Base-by-base conservation (phyloP, 306 rosid genomes). In the Rubus parviflorus region DNA sequence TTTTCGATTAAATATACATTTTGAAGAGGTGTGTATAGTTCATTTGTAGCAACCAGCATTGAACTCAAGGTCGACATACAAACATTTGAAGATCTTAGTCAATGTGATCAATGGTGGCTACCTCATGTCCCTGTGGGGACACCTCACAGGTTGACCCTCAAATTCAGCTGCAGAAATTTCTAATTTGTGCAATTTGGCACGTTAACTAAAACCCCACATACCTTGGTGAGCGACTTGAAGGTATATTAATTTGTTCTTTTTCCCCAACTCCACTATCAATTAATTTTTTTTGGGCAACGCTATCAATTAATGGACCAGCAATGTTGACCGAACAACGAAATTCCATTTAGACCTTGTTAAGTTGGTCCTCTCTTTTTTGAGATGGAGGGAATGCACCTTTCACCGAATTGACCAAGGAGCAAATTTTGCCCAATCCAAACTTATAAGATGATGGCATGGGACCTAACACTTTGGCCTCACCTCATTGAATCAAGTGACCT, bases 111-210 rank as follows among this genome's bases (percentile, higher is more conserved):
- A 38, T 60, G 76, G 16, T 43, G 25, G 48, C 64, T 52, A n/a
- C n/a, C 20, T 43, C 73, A 68, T 37, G n/a, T 45, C 20, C 35
- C 57, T 73, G 43, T 30, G 19, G 9, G 58, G 30, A 30, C 78
- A 60, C 19, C 56, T 42, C 57, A 45, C n/a, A 40, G 7, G 8
- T 52, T 62, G 75, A 52, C 54, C 62, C 60, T 62, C 64, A 62
- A 41, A 75, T 65, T 65, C 73, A 51, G 63, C 73, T 7, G 63
- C 72, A 65, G 64, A 51, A 61, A 35, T 6, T 46, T 60, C 20
- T 64, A 38, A 5, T 60, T 25, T 16, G 68, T 62, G 16, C 56
- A 73, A 57, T 42, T 58, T 12, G 77, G 9, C 67, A 57, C 17
- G 16, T 12, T 54, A 46, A 13, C 4, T 20, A 4, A 43, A 67